Percentiles rank a stretch among this genome's conserved stretches.
Conservation (phyloP, 129 eudicot genomes). For the Artemisia tridentata region DNA sequence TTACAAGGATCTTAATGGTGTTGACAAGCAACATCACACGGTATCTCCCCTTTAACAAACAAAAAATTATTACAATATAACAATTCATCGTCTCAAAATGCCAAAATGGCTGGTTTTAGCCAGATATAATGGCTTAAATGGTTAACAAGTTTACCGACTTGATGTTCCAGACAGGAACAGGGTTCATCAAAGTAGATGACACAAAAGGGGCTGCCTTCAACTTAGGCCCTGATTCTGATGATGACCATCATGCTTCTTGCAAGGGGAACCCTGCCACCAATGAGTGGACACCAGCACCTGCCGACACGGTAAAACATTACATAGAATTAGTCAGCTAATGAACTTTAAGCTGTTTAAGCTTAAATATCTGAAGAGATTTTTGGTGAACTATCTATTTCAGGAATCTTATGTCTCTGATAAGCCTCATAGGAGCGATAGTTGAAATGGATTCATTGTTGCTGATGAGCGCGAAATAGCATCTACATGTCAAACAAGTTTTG, state of each 20-base stretch:
- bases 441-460: conserved; percentile 23
- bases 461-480: conserved; percentile 15
- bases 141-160: conserved; percentile 16
- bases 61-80: not conserved
- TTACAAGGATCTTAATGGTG: conserved; percentile 71
- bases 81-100: not conserved
- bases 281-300: conserved; percentile 80
- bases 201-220: conserved; percentile 37
- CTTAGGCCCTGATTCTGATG: conserved; percentile 46
- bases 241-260: conserved; percentile 47
- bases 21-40: conserved; percentile 93
- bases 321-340: not conserved
- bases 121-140: not conserved
- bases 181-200: conserved; percentile 74
- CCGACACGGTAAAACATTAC: conserved; percentile 38
- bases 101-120: not conserved
- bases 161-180: conserved; percentile 85
- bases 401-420: conserved; percentile 42
- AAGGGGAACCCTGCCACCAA: conserved; percentile 97
- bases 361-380: not conserved
- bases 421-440: conserved; percentile 71
- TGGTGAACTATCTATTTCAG: conserved; percentile 35
- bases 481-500: conserved; percentile 7
- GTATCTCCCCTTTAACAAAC: conserved; percentile 33
- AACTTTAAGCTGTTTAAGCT: not conserved